A percentile compares a stretch with the other conserved stretches of the same genome.
phyloP scores from a whole-genome alignment of 192 early-diverging fungal species.

The Backusella westeae region DNA sequence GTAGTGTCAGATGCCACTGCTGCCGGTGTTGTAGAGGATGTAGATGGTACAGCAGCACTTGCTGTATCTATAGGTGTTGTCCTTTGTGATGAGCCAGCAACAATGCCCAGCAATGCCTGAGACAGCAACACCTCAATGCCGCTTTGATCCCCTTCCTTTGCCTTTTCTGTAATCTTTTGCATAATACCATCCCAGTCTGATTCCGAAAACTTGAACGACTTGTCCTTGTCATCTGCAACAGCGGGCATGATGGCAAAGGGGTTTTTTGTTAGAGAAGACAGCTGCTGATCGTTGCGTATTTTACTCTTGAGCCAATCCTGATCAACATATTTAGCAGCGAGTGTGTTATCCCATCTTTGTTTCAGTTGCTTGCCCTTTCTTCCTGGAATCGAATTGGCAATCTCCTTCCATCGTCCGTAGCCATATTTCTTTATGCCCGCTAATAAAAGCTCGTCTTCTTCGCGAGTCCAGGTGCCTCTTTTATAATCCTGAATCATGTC shows the following conservation, averaged over 20 bases:
- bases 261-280: background rate
- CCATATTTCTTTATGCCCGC: constrained; percentile 30
- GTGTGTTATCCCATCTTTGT: constrained; percentile 34
- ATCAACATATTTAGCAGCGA: constrained; percentile 33
- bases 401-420: constrained; percentile 35
- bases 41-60: background rate
- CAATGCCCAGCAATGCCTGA: constrained; percentile 14
- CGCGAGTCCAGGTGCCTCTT: constrained; percentile 30
- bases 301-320: constrained; percentile 29
- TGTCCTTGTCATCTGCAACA: background rate
- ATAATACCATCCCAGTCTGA: constrained; percentile 27
- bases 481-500: constrained; percentile 29
- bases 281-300: constrained; percentile 13
- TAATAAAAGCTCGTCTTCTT: constrained; percentile 33
- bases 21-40: background rate
- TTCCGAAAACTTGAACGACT: constrained; percentile 14
- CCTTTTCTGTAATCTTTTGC: constrained; percentile 29
- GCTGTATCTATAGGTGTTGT: background rate
- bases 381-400: constrained; percentile 29
- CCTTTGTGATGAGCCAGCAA: background rate
- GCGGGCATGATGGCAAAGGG: background rate
- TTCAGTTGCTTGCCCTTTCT: constrained; percentile 35
- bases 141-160: constrained; percentile 13
- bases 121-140: constrained; percentile 17
- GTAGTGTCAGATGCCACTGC: background rate